Base-by-base conservation (phyloP, 441 rosid species). In the Erysimum pusillum region DNA sequence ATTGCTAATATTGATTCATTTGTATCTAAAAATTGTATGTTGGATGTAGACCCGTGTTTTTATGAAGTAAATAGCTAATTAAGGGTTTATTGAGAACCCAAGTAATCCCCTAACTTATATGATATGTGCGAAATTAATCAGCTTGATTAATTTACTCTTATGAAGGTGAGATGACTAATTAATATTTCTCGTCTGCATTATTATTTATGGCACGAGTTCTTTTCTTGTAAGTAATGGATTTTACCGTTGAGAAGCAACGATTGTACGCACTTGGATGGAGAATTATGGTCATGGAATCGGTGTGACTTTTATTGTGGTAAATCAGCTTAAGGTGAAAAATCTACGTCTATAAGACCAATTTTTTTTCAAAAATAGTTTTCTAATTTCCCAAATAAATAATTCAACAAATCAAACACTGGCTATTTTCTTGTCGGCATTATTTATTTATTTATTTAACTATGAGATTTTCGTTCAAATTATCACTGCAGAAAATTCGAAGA, bases 161-260 rank as follows among this genome's bases (percentile, higher is more conserved):
- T 70, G 67, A 34, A 34, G 9, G 25, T 22, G 25, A 22, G 25
- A 22, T 22, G 25, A 22, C 25, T 22, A 22, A 22, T 51, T 10
- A 54, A 25, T 41, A 31, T 17, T 11, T 56, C 54, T 34, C 25
- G 36, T 45, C 51, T 14, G 14, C 58, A 59, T 14, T 48, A 35
- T 38, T 48, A 59, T 59, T 46, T 59, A 71, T 60, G 49, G 45
- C 49, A 71, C 49, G 48, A 48, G 59, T 20, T 48, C 36, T 36
- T 60, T 48, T 60, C 75, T 46, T 60, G 18, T 10, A 71, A 35
- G 60, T 48, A 60, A 71, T 60, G 9, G 22, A 39, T 11, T 39
- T 39, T 9, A 39, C 44, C 44, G 10, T 39, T 28, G 31, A 28
- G 31, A 28, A 28, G 31, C 31, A 28, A 28, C 31, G 31, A 28